Percentiles rank a stretch among this genome's conserved stretches.
These are phyloP conservation scores for Mortierella alpina DNA, from an alignment of 192 early-diverging fungal genomes.

Conservation along the genomic window DNA sequence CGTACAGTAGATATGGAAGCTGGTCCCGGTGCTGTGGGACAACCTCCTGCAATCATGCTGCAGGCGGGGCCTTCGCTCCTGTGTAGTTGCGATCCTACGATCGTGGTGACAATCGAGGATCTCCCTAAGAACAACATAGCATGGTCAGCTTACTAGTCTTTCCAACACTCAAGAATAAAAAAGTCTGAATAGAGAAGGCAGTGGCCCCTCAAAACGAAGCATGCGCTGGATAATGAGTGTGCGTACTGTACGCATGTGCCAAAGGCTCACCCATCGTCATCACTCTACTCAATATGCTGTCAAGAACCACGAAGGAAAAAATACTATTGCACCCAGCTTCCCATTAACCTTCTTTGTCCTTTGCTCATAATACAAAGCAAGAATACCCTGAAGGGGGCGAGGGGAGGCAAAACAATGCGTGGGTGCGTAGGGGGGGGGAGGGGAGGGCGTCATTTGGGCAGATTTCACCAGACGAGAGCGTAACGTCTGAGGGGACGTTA, in stretches of 20 bases:
- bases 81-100: constrained; percentile 15
- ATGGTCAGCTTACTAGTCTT: too few relatives aligned
- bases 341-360: constrained; percentile 16
- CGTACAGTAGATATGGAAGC: constrained; percentile 25
- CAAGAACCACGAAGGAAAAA: neutral
- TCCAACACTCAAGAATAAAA: too few relatives aligned
- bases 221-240: too few relatives aligned
- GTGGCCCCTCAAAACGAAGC: too few relatives aligned
- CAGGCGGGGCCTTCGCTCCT: constrained; percentile 33
- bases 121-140: constrained; percentile 5
- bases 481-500: neutral
- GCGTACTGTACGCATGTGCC: too few relatives aligned
- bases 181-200: too few relatives aligned
- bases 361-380: neutral
- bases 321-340: neutral
- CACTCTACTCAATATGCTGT: too few relatives aligned
- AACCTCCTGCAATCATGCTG: constrained; percentile 22
- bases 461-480: too few relatives aligned
- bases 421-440: neutral
- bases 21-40: constrained; percentile 18
- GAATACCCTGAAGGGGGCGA: neutral
- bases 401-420: neutral
- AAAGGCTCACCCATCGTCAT: too few relatives aligned
- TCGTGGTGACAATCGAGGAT: constrained; percentile 6
- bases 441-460: too few relatives aligned